phyloP scores from a whole-genome alignment of 352 stramenopile species.

The Pythium chondricola region DNA sequence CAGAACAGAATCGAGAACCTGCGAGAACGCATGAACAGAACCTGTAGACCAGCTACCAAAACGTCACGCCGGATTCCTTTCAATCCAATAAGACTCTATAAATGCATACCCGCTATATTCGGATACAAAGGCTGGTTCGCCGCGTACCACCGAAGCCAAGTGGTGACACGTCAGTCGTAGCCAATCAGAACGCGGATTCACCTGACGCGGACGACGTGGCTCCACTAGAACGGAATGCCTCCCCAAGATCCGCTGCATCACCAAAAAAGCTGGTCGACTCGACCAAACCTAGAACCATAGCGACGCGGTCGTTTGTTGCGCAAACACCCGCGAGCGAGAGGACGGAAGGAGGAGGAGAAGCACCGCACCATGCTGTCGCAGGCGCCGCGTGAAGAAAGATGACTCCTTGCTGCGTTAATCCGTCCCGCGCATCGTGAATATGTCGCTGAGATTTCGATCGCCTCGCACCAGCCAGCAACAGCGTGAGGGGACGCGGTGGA shows the following conservation, averaged over 20 bases:
- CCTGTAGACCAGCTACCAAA: too few relatives aligned
- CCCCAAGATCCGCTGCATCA: not conserved
- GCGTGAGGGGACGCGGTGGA: too few relatives aligned
- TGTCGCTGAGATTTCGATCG: slow-evolving; percentile 5
- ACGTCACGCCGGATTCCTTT: too few relatives aligned
- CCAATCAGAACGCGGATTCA: slow-evolving; percentile 16
- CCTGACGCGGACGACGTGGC: slow-evolving; percentile 21
- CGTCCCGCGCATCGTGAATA: not conserved
- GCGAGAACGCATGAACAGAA: too few relatives aligned
- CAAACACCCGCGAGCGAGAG: too few relatives aligned
- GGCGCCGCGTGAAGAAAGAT: too few relatives aligned
- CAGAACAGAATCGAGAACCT: too few relatives aligned
- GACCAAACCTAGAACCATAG: not conserved
- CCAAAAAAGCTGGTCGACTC: not conserved
- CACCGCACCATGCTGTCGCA: too few relatives aligned
- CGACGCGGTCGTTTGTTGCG: slow-evolving; percentile 1
- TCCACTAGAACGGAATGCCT: slow-evolving; percentile 2
- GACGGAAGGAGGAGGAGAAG: too few relatives aligned
- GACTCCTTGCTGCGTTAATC: too few relatives aligned
- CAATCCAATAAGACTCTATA: too few relatives aligned
- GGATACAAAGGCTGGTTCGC: not conserved
- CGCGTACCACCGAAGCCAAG: not conserved
- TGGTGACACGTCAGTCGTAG: slow-evolving; percentile 19
- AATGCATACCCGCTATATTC: not conserved
- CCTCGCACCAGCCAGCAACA: not conserved